Evolutionary conservation across 169 alveolate genomes (phyloP), one percentile per base, ranked within the genome.

Genomic region (Plasmodium vinckei): DNA sequence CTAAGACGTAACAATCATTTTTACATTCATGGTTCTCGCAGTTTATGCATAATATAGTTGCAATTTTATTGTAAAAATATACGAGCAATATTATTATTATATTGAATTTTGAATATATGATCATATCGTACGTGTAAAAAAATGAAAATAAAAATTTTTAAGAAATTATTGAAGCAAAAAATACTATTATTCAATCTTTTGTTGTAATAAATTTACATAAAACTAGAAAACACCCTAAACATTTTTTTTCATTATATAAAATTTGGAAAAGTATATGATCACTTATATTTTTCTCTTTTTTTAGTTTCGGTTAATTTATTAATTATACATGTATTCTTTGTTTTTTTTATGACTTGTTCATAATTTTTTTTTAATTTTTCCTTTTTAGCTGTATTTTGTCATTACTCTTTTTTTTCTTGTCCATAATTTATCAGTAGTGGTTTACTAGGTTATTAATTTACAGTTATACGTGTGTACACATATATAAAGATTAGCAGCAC

Each of bases 21-120:
- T 82, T 67, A 44, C 90, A 82, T 5, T 82, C 42, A 46, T 82
- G 90, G 17, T 53, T 23, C 17, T 53, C 65, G n/a, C 90, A 82
- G 33, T 75, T 33, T 63, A 39, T 25, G 57, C 77, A 75, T 10
- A 44, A 61, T 15, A 33, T 12, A 27, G 57, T 75, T 12, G 15
- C 19, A 47, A 63, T 12, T 75, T 75, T 63, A 25, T 75, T 51
- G 59, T 23, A 69, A 12, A 63, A 63, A 49, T 49, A 75, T 10
- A 75, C 27, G 54, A 75, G 15, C 51, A 63, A 27, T n/a, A 75
- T 39, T 56, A 75, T 9, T 39, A 15, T 53, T n/a, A 75, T 47
- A 68, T 49, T 42, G 25, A 64, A 75, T n/a, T 33, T 25, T 46
- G 65, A 54, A 64, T 9, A 54, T 49, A 51, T n/a, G 71, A 67